Base-by-base conservation (phyloP, 306 rosid species). In the Trichosanthes cucumerina region DNA sequence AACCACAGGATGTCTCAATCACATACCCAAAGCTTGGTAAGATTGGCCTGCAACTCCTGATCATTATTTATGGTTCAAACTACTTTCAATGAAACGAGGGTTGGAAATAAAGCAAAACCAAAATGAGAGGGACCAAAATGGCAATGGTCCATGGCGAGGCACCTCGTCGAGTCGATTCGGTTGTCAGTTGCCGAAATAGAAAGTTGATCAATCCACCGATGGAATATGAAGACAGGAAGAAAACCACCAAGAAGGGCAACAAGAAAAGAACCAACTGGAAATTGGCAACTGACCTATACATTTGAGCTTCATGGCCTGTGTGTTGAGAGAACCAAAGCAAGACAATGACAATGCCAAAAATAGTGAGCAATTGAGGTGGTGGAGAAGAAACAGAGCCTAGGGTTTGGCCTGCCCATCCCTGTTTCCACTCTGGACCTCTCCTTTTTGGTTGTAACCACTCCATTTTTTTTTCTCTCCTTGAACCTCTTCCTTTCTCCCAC, bases 341-440 rank as follows among this genome's bases (percentile, higher is more conserved):
- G 50, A 70, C 63, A 58, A 89, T 68, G 73, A 92, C 98, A 57
- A 93, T 90, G 77, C 82, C 90, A 46, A 93, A 89, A 53, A 93
- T 82, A 50, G 86, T 66, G 13, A 91, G 79, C 75, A 93, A 80
- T 43, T 87, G 98, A 18, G 81, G 76, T 0, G 96, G 82, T 54
- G 93, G 97, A 21, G 89, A 73, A 6, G 92, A 90, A 24, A 89
- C 80, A 63, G 90, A 84, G 82, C 81, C 44, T 68, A 85, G 79
- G 82, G 81, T 85, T 62, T 91, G 91, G 76, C 83, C 78, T 18
- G 80, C 77, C 90, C 86, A 86, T 12, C 91, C 81, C 41, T 82
- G 90, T 75, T 86, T 93, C 97, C 93, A 90, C 80, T 90, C 88
- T 58, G 87, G 85, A 81, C 87, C 89, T 65, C 93, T 90, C 79